Evolutionary conservation across 2,329 filamentous ascomycete species (phyloP), one percentile per base, ranked within the genome.

Genomic region (Fusarium circinatum): DNA sequence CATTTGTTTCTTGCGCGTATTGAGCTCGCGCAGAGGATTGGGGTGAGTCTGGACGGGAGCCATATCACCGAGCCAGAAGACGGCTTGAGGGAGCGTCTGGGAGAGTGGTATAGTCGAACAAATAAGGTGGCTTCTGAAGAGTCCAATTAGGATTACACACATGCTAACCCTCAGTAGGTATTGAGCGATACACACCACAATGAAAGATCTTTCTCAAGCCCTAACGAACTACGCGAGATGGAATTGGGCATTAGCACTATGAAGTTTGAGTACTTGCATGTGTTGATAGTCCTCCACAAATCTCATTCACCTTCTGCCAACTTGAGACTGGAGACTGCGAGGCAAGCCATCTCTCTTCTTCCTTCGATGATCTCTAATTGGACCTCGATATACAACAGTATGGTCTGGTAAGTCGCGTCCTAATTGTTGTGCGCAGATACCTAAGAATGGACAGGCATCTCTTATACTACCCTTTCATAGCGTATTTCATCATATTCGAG

Each of bases 401-500:
- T 70, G 22, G 58, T 68, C 4, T 70, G 68, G 67, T 68, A 26
- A 18, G 47, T 45, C 5, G 8, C 10, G 2, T 3, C 18, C 8
- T 2, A 8, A 14, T 2, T 18, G 0, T 3, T 20, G 1, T 14
- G 5, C 14, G 7, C 6, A 10, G 5, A 5, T n/a, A 6, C 12
- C 45, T 62, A 22, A 51, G 5, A 6, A 13, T 3, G 1, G 3
- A 17, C 5, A 65, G 67, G 68, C 54, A 68, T 20, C 47, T 68
- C 3, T 22, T 70, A 8, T 70, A 68, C 22, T 68, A 52, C 20
- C 68, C 68, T 0, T 70, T 70, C 7, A 64, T 59, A 9, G 38
- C 68, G 3, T 70, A 64, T n/a, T 64, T 63, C 75, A 39, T 70
- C 11, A 26, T 70, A 13, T 70, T 68, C 14, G 45, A 55, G 10